Conservation (phyloP, 768 basidiomycete genomes). For the Rhizopogon rudus region DNA sequence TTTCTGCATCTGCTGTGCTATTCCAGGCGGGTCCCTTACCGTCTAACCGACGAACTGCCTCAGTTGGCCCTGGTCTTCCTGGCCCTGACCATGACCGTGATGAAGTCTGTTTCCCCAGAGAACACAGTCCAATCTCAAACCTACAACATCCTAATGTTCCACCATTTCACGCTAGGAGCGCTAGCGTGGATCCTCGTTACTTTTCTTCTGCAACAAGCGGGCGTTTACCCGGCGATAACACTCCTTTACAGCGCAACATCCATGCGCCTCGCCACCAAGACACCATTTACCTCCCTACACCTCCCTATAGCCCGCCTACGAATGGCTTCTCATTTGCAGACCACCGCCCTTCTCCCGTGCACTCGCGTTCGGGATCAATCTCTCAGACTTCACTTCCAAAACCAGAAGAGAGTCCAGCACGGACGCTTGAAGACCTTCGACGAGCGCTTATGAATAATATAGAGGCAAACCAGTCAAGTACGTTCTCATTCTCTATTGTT, state of each 20-base stretch:
- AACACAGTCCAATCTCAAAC: neutral
- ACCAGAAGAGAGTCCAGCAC: conserved; percentile 7
- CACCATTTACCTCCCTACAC: conserved; percentile 13
- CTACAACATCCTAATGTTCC: neutral
- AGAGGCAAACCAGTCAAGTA: conserved; percentile 6
- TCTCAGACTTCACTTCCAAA: neutral
- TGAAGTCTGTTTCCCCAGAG: neutral
- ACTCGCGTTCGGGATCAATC: neutral
- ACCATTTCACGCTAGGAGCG: neutral
- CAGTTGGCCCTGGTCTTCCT: conserved; percentile 18
- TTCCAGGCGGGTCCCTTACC: conserved; percentile 57
- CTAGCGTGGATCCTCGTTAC: neutral
- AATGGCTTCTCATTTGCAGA: neutral
- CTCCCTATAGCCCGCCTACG: conserved; percentile 26
- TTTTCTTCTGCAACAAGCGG: neutral
- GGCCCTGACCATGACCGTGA: conserved; percentile 1
- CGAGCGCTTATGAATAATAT: conserved; percentile 10
- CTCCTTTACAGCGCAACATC: conserved; percentile 3
- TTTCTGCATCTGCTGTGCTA: conserved; percentile 66
- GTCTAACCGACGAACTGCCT: conserved; percentile 20
- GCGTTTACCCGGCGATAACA: conserved; percentile 3
- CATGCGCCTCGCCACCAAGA: neutral
- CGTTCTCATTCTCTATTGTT: neutral
- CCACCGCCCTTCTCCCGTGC: neutral
- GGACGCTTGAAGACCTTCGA: conserved; percentile 18